These are phyloP conservation scores for Fragosphaeria purpurea DNA, from an alignment of 2,329 filamentous ascomycete species.

Conservation along the genomic window DNA sequence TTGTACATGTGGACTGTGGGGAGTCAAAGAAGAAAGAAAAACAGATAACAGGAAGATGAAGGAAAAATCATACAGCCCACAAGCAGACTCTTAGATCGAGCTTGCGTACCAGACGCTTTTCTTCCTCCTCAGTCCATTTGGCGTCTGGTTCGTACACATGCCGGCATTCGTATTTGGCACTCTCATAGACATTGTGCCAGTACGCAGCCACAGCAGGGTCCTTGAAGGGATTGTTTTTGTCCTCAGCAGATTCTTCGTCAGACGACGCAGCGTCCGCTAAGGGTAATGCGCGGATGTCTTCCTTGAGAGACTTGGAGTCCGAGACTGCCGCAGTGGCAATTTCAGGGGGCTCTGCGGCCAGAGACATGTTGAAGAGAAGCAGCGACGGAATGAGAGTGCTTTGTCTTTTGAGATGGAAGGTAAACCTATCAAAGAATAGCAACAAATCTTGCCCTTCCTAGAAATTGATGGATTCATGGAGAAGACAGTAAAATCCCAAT, in stretches of 20 bases:
- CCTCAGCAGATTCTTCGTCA: neutral
- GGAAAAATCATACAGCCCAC: slow-evolving; percentile 24
- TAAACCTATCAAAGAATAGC: too few species aligned
- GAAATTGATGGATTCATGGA: too few species aligned
- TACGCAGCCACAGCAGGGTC: slow-evolving; percentile 20
- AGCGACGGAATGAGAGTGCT: too few species aligned
- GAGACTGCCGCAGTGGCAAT: neutral
- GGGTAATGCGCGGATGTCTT: neutral
- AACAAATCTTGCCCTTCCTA: too few species aligned
- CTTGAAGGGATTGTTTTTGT: slow-evolving; percentile 21
- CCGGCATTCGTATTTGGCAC: slow-evolving; percentile 38
- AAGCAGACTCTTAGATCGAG: slow-evolving; percentile 29
- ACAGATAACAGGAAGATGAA: neutral
- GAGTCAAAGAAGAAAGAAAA: too few species aligned
- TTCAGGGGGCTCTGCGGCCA: slow-evolving; percentile 1
- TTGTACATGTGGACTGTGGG: neutral
- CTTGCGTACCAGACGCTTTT: slow-evolving; percentile 41
- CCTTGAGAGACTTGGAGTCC: neutral
- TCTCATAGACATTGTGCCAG: slow-evolving; percentile 25
- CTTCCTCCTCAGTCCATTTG: slow-evolving; percentile 42
- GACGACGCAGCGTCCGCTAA: slow-evolving; percentile 2
- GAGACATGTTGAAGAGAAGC: neutral
- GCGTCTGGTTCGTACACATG: slow-evolving; percentile 45
- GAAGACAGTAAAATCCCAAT: too few species aligned
- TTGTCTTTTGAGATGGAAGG: too few species aligned